These are phyloP conservation scores for Penicilliopsis zonata DNA, from an alignment of 495 filamentous ascomycete species.

Conservation along the genomic window DNA sequence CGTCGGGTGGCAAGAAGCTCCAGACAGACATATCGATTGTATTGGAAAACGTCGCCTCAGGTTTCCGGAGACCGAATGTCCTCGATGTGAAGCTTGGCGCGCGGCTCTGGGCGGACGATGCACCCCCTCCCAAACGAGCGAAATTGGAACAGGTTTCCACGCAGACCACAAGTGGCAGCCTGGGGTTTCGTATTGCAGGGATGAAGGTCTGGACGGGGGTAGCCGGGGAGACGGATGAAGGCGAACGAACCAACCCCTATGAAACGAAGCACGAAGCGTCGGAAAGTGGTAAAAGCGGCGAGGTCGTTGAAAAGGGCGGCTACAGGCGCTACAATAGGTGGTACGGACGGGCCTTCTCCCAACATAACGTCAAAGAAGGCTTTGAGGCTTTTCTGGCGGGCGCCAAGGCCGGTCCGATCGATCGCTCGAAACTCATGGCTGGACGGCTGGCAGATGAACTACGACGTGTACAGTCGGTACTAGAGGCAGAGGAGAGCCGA, in stretches of 20 bases:
- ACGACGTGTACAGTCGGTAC: conserved; percentile 43
- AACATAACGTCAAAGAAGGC: conserved; percentile 59
- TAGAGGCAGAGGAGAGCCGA: conserved; percentile 69
- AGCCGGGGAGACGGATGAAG: conserved; percentile 29
- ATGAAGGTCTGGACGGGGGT: conserved; percentile 83
- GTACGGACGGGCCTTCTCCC: conserved; percentile 67
- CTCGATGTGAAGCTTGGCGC: conserved; percentile 86
- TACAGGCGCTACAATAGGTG: conserved; percentile 78
- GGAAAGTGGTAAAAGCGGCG: conserved; percentile 21
- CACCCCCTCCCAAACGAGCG: conserved; percentile 59
- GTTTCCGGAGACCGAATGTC: conserved; percentile 82
- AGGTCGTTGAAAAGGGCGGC: conserved; percentile 34
- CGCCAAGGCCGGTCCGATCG: conserved; percentile 38
- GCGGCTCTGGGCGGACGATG: conserved; percentile 76
- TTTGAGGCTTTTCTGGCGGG: conserved; percentile 66
- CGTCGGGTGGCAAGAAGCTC: conserved; percentile 44
- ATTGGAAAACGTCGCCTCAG: conserved; percentile 72
- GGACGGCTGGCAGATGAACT: conserved; percentile 57
- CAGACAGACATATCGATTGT: conserved; percentile 70
- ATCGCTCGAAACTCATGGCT: conserved; percentile 43
- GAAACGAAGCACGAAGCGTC: conserved; percentile 27
- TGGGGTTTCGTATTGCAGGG: conserved; percentile 83
- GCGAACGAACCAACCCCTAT: conserved; percentile 27
- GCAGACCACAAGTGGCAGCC: conserved; percentile 65
- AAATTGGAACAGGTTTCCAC: conserved; percentile 69